Percentiles rank a stretch among this genome's conserved stretches.
Conservation (phyloP, 1,139 yeast genomes). For the Pichia sp. region DNA sequence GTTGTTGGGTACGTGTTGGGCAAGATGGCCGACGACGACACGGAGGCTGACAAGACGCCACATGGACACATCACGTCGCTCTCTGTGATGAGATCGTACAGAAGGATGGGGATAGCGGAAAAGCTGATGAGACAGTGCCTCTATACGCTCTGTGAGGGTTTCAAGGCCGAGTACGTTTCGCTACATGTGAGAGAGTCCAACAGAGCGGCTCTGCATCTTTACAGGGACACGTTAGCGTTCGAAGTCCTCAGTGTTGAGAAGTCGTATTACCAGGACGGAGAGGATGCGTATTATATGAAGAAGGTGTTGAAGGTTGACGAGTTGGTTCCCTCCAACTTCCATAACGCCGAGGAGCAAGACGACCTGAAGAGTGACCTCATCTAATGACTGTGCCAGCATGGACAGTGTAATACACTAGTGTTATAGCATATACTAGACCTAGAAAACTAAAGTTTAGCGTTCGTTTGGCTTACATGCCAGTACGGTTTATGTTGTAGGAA, state of each 20-base stretch:
- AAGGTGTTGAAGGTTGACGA: conserved; percentile 57
- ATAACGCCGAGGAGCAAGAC: conserved; percentile 38
- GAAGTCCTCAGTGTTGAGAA: conserved; percentile 79
- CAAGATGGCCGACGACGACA: conserved; percentile 84
- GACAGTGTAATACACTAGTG: neutral
- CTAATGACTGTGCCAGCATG: neutral
- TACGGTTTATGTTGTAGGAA: neutral
- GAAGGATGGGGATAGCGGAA: conserved; percentile 94
- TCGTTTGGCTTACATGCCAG: no score
- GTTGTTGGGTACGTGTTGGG: conserved; percentile 93
- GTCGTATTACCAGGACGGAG: conserved; percentile 92
- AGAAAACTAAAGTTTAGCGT: neutral
- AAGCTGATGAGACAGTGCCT: conserved; percentile 85
- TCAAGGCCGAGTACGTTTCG: conserved; percentile 79
- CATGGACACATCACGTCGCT: conserved; percentile 94
- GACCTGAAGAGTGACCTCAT: conserved; percentile 8
- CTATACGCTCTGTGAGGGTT: conserved; percentile 75
- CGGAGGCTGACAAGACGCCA: conserved; percentile 62
- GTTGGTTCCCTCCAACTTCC: conserved; percentile 53
- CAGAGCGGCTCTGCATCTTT: conserved; percentile 89
- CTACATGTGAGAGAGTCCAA: conserved; percentile 92
- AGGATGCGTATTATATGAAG: conserved; percentile 97
- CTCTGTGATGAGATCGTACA: conserved; percentile 91
- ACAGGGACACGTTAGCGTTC: conserved; percentile 79
- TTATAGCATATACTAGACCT: neutral